A percentile compares a stretch with the other conserved stretches of the same genome.
Conservation (phyloP, 306 rosid genomes). For the Malus domestica region DNA sequence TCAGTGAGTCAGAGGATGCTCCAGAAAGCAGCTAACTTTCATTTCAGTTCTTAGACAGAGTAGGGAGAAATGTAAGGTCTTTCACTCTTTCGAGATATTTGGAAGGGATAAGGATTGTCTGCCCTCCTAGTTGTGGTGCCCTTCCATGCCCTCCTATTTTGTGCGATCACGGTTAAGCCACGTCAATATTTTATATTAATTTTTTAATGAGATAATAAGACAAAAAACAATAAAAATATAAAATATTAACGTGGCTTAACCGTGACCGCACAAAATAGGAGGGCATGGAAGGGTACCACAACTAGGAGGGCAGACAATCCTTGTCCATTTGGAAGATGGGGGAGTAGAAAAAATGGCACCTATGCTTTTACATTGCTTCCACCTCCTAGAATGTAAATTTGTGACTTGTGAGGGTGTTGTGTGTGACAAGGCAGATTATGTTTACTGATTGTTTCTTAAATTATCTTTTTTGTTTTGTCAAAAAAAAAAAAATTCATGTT, state of each 20-base stretch:
- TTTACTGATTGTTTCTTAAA: neutral
- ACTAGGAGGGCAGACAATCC: too few species aligned
- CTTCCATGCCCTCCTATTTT: too few species aligned
- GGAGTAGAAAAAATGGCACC: constrained; percentile 19
- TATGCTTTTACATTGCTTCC: constrained; percentile 12
- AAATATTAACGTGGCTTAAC: too few species aligned
- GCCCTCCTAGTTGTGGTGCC: too few species aligned
- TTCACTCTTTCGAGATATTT: constrained; percentile 10
- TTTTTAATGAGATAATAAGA: too few species aligned
- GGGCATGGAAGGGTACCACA: too few species aligned
- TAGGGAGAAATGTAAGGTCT: constrained; percentile 1
- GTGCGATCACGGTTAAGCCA: too few species aligned
- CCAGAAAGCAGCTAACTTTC: neutral
- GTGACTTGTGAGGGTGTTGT: neutral
- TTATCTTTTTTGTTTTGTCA: neutral
- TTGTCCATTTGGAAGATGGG: constrained; percentile 16
- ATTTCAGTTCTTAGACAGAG: neutral
- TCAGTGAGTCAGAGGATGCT: neutral
- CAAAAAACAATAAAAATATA: too few species aligned
- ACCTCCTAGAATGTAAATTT: constrained; percentile 23
- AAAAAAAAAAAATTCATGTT: neutral
- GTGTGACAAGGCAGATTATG: constrained; percentile 16
- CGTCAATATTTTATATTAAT: too few species aligned
- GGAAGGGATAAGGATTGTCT: constrained; percentile 18
- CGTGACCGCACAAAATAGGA: too few species aligned